Evolutionary conservation across 2,329 filamentous ascomycete genomes (phyloP), one percentile per base, ranked within the genome.

Genomic region (Emmonsiellopsis sp.): DNA sequence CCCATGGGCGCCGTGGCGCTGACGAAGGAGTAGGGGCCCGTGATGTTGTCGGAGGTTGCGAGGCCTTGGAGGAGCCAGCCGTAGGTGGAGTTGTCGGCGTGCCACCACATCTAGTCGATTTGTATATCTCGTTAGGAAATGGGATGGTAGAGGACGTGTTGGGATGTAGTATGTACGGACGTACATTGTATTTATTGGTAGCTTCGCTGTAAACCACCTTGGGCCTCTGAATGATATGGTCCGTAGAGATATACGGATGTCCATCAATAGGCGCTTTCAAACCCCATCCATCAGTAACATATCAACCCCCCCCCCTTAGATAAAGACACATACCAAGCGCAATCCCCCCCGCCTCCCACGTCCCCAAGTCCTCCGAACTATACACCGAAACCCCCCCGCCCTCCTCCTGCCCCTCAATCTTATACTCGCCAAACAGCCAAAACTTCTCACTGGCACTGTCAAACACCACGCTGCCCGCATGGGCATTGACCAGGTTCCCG

Each of bases 371-470:
- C 17, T 78, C 72, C 0, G 81, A 84, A 61, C 79, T 83, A 62
- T 82, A 82, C 0, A 82, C 81, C 0, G 78, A 77, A 0, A 84
- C 67, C 14, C 81, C 81, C 0, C 79, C 81, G 8, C 81, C 81
- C 60, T 84, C 81, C 6, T 71, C 72, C 56, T 81, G 78, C 0
- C 74, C 79, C 58, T 83, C 64, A 9, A 74, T 67, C 66, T 84
- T 84, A 67, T 82, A 78, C 61, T 84, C 81, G 37, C 81, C 81
- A 53, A 83, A 84, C 73, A 75, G 77, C 66, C 76, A 84, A 62
- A 81, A 84, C 55, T 73, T 78, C 13, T 76, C 76, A 0, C 73
- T 74, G 5, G 74, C 71, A 40, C 76, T 65, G 42, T 83, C 79
- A 0, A 78, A 62, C 0, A 74, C 74, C 6, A 84, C 69, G 10